A percentile compares a stretch with the other conserved stretches of the same genome.
These are phyloP conservation scores for Diddensiella caesifluorescens DNA, from an alignment of 805 yeast genomes.

Conservation along the genomic window DNA sequence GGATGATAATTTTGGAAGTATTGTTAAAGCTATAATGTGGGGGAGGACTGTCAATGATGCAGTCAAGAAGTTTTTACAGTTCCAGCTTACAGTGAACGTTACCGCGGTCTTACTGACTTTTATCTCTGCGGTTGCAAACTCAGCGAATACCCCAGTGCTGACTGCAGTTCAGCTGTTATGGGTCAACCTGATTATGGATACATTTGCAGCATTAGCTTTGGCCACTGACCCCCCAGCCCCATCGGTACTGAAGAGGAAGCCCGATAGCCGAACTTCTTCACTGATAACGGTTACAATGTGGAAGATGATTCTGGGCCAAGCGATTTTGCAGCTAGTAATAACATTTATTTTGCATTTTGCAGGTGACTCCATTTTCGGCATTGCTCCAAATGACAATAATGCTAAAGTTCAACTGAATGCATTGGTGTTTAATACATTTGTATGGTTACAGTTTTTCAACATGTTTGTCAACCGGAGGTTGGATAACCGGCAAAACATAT, in stretches of 20 bases:
- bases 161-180: conserved; percentile 96
- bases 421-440: conserved; percentile 91
- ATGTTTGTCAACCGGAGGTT: conserved; percentile 84
- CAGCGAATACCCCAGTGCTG: conserved; percentile 75
- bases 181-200: conserved; percentile 98
- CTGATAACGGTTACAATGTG: conserved; percentile 90
- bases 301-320: conserved; percentile 95
- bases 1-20: conserved; percentile 92
- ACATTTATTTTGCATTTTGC: conserved; percentile 81
- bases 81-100: conserved; percentile 91
- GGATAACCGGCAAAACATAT: conserved; percentile 79
- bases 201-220: conserved; percentile 92
- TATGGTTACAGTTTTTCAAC: conserved; percentile 96
- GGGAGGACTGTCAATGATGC: conserved; percentile 95
- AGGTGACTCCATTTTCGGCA: conserved; percentile 46
- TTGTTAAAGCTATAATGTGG: conserved; percentile 97
- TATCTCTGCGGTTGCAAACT: conserved; percentile 83
- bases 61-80: conserved; percentile 91
- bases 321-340: conserved; percentile 67
- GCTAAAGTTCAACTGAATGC: conserved; percentile 63
- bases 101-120: conserved; percentile 95
- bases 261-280: conserved; percentile 74
- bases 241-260: conserved; percentile 68
- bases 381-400: conserved; percentile 32
- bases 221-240: conserved; percentile 97